Percentiles rank a stretch among this genome's conserved stretches.
phyloP scores from a whole-genome alignment of 179 eudicot genomes.

The Carnegiea gigantea region DNA sequence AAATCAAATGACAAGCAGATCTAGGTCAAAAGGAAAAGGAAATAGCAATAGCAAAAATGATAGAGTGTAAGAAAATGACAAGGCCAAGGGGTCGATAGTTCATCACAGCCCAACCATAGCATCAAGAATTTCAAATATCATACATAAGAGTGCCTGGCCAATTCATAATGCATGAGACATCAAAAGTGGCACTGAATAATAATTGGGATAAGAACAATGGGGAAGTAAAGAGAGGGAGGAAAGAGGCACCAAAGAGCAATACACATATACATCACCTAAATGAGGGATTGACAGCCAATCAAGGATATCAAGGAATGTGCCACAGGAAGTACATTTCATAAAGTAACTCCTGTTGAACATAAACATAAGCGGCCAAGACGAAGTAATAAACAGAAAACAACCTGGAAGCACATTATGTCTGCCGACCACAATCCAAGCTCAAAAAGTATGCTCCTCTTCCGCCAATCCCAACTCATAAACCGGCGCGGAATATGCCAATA shows the following conservation, averaged over 20 bases:
- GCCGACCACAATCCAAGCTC: constrained; percentile 95
- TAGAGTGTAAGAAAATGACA: neutral
- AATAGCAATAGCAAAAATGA: neutral
- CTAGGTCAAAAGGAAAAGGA: constrained; percentile 8
- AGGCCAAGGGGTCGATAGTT: neutral
- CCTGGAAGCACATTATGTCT: constrained; percentile 95
- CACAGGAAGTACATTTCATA: neutral
- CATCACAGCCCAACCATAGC: neutral
- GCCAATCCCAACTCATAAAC: constrained; percentile 84
- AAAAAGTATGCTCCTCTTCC: constrained; percentile 64
- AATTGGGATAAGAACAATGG: neutral
- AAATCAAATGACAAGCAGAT: constrained; percentile 18
- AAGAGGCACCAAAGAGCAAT: neutral
- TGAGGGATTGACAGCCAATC: neutral
- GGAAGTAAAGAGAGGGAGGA: neutral
- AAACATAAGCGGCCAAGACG: constrained; percentile 4
- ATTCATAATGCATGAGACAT: neutral
- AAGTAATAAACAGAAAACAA: constrained; percentile 21
- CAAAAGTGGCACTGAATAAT: neutral
- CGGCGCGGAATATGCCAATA: constrained; percentile 77
- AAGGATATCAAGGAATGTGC: neutral
- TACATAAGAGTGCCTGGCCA: neutral
- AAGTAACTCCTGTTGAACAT: constrained; percentile 1
- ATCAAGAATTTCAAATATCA: neutral
- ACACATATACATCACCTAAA: neutral